phyloP scores from a whole-genome alignment of 1,284 basidiomycete genomes.

The Pseudozyma tsukubaensis region DNA sequence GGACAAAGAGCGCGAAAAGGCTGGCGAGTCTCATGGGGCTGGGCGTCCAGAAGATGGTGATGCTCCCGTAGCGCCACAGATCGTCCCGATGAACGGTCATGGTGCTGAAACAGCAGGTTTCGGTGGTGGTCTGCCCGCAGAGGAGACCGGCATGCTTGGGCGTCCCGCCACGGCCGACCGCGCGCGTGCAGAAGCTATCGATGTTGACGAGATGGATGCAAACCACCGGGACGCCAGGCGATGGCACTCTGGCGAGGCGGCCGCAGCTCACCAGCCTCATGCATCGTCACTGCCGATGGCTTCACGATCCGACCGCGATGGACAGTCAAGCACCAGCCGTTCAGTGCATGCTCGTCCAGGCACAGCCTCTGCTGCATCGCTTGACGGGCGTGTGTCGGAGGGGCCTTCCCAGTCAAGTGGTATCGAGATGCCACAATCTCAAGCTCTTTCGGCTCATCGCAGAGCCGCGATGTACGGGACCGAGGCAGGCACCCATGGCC shows the following conservation, averaged over 20 bases:
- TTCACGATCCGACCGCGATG: no score
- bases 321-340: no score
- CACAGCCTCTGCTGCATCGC: no score
- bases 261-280: neutral
- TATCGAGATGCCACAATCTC: no score
- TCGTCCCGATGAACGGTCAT: conserved; percentile 17
- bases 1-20: conserved; percentile 49
- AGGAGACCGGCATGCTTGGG: conserved; percentile 12
- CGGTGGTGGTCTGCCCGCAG: conserved; percentile 11
- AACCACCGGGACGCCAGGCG: conserved; percentile 7
- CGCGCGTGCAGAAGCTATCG: conserved; percentile 11
- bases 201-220: conserved; percentile 20
- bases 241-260: conserved; percentile 6
- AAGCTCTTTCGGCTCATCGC: no score
- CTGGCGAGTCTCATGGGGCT: conserved; percentile 13
- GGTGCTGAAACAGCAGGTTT: conserved; percentile 14
- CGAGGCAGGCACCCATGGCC: neutral
- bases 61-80: conserved; percentile 22
- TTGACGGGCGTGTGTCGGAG: no score
- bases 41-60: conserved; percentile 25
- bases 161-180: conserved; percentile 10
- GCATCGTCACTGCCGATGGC: no score
- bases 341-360: no score
- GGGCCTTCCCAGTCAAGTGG: neutral
- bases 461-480: neutral